Conservation (phyloP, 306 rosid species). For the Crataegus laevigata region DNA sequence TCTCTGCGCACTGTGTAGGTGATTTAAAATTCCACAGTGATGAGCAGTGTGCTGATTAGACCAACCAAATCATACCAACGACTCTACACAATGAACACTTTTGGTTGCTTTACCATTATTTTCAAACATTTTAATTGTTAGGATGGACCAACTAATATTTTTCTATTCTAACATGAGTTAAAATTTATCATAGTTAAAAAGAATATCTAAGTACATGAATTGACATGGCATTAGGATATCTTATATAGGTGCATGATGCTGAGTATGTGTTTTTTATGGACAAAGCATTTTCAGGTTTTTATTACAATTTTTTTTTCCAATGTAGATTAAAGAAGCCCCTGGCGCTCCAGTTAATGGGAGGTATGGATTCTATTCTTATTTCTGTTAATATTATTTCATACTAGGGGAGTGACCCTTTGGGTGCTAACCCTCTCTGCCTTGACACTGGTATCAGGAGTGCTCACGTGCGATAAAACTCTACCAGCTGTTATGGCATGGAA, state of each 20-base stretch:
- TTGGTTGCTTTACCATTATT: background rate
- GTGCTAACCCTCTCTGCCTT: background rate
- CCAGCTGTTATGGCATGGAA: background rate
- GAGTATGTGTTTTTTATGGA: background rate
- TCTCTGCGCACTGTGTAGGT: background rate
- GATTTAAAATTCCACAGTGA: background rate
- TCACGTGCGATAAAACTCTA: background rate
- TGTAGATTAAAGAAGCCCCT: conserved; percentile 34
- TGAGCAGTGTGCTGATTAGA: background rate
- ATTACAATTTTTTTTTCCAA: background rate
- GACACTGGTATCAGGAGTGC: background rate
- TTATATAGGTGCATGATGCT: background rate
- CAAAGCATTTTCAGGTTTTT: background rate
- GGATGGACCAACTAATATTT: too few species aligned
- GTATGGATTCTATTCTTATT: conserved; percentile 13
- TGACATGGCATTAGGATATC: background rate
- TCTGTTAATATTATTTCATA: background rate
- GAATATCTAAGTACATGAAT: background rate
- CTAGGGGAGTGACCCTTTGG: conserved; percentile 5
- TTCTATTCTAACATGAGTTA: too few species aligned
- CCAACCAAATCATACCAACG: background rate
- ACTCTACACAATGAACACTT: background rate
- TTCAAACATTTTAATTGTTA: too few species aligned
- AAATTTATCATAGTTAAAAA: background rate
- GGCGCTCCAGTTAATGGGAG: conserved; percentile 20